Conservation (phyloP, 805 yeast genomes). For the Ogataea paradorogensis region DNA sequence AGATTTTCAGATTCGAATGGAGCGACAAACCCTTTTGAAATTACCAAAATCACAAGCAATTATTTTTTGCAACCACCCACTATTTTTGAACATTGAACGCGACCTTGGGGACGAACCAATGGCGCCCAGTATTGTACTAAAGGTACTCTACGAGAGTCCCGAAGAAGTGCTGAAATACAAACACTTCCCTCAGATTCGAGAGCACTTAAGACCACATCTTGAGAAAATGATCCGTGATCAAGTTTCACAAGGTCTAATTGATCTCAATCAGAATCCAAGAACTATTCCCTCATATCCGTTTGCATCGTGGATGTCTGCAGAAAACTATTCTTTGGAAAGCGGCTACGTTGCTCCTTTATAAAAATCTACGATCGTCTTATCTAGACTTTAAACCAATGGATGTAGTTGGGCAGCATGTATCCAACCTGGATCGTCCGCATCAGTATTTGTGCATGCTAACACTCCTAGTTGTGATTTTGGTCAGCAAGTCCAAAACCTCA, state of each 20-base stretch:
- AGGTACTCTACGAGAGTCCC: conserved; percentile 46
- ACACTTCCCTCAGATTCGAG: conserved; percentile 41
- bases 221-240: conserved; percentile 41
- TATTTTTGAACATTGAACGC: conserved; percentile 33
- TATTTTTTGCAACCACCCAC: conserved; percentile 30
- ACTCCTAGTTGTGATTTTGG: background rate
- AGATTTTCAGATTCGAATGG: conserved; percentile 44
- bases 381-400: too few species aligned
- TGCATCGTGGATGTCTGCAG: conserved; percentile 20
- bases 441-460: background rate
- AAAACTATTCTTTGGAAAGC: conserved; percentile 5
- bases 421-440: background rate
- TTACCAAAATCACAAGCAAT: conserved; percentile 40
- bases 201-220: conserved; percentile 40
- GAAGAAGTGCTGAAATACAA: conserved; percentile 44
- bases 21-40: conserved; percentile 45
- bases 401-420: background rate
- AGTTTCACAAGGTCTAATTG: conserved; percentile 37
- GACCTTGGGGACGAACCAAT: conserved; percentile 48
- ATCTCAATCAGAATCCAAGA: conserved; percentile 27
- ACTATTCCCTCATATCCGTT: conserved; percentile 24
- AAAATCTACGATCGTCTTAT: too few species aligned
- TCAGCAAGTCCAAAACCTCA: too few species aligned
- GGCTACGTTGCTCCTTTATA: conserved; percentile 10
- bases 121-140: conserved; percentile 41